Evolutionary conservation across 768 basidiomycete genomes (phyloP).

Genomic region (Astraeus odoratus): DNA sequence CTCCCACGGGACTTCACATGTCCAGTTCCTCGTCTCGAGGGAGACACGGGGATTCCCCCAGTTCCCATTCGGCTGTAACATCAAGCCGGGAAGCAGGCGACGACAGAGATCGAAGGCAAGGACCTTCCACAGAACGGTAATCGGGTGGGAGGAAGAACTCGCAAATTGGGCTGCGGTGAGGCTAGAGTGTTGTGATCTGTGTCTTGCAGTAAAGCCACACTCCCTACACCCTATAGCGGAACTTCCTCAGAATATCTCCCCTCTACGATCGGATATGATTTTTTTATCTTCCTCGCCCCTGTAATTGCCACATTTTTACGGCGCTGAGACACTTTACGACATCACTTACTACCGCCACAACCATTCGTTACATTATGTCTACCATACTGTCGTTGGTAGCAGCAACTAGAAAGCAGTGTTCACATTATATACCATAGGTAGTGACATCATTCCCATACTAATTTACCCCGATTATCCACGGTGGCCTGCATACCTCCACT

Average conservation of each 20-base stretch:
- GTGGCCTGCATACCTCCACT: constrained; percentile 58
- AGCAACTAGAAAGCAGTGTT: not conserved
- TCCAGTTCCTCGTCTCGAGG: constrained; percentile 25
- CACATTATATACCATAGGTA: not conserved
- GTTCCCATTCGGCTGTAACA: constrained; percentile 16
- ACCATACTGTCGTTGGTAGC: constrained; percentile 1
- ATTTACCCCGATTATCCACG: constrained; percentile 50
- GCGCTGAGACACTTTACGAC: constrained; percentile 9
- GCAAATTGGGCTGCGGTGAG: not conserved
- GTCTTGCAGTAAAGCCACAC: constrained; percentile 6
- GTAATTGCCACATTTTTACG: constrained; percentile 3
- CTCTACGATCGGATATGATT: constrained; percentile 17
- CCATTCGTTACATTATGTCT: constrained; percentile 12
- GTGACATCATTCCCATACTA: constrained; percentile 47
- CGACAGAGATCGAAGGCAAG: constrained; percentile 24
- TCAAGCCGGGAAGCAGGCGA: constrained; percentile 31
- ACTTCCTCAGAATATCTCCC: constrained; percentile 7
- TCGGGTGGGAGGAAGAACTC: constrained; percentile 1
- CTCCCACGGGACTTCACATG: constrained; percentile 29
- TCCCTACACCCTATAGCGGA: constrained; percentile 11
- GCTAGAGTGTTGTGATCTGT: constrained; percentile 9
- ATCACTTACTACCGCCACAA: constrained; percentile 14
- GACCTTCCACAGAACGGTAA: constrained; percentile 23
- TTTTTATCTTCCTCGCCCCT: constrained; percentile 9
- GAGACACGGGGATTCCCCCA: constrained; percentile 30